Evolutionary conservation across 2,329 filamentous ascomycete genomes (phyloP), one percentile per base, ranked within the genome.

Genomic region (Xylariaceae sp.): DNA sequence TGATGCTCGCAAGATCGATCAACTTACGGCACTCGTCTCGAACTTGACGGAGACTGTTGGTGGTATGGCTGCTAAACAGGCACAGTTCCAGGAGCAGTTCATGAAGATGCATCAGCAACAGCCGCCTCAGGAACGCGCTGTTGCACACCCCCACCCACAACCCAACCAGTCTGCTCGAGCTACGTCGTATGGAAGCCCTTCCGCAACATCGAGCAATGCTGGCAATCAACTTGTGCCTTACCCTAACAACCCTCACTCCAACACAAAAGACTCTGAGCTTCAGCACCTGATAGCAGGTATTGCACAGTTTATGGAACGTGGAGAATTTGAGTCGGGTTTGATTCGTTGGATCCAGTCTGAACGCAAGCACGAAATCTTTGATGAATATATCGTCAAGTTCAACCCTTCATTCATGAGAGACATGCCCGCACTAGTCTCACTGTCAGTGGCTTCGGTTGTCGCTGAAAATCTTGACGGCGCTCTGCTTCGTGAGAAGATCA

Each of bases 21-120:
- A 87, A 58, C 74, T 92, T n/a, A 75, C 83, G 6, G 74, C 76
- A 12, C 75, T 87, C 22, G 81, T 88, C 4, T 77, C 76, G 23
- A 77, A 79, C 20, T 72, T 91, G 46, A 79, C 82, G 3, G 80
- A 84, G 51, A 87, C 83, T 36, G 75, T 92, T 20, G 79, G 81
- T 32, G 77, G 77, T 11, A 83, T 92, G 82, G 82, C 82, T 5
- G 68, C 79, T 5, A 76, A 78, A 1, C 86, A 91, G 66, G 68
- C 77, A 4, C 77, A 85, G 44, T 81, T 89, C 54, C 85, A 90
- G 63, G 76, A 76, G 34, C 77, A 79, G 53, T 72, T 83, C 45
- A 65, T 82, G 41, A 81, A 79, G 63, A 68, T 80, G 53, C n/a
- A n/a, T n/a, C 76, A 79, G 54, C 70, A 75, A 37, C 71, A 76